A percentile compares a stretch with the other conserved stretches of the same genome.
These are phyloP conservation scores for Cyclocybe aegerita DNA, from an alignment of 768 basidiomycete genomes.

Conservation along the genomic window DNA sequence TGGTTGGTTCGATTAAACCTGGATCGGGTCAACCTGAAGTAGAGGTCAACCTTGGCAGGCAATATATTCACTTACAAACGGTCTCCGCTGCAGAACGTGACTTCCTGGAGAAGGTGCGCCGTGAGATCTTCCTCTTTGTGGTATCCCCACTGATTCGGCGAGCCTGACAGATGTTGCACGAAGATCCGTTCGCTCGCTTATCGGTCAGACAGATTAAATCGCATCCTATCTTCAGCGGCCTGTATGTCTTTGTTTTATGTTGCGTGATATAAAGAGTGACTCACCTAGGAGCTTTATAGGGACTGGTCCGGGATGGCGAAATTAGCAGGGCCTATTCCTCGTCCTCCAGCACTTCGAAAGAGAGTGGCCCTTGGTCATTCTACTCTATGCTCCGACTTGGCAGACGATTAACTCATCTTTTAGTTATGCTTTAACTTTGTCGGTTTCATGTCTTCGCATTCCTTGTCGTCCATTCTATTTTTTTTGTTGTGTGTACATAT, in stretches of 20 bases:
- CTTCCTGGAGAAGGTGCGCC: conserved; percentile 14
- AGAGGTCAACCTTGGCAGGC: conserved; percentile 10
- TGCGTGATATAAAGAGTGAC: neutral
- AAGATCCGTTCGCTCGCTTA: conserved; percentile 13
- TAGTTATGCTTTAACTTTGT: no score
- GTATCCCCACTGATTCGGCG: neutral
- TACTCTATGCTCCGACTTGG: no score
- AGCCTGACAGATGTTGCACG: conserved; percentile 11
- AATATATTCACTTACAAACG: conserved; percentile 16
- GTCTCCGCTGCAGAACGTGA: conserved; percentile 12
- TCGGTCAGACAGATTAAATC: conserved; percentile 15
- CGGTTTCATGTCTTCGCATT: no score
- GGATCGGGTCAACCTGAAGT: conserved; percentile 1
- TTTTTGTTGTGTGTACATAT: no score
- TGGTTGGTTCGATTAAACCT: neutral
- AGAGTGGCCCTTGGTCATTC: no score
- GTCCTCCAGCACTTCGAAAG: no score
- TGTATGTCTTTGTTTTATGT: conserved; percentile 5
- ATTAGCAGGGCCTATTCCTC: no score
- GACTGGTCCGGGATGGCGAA: no score
- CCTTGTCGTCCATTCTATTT: no score
- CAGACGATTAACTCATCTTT: no score
- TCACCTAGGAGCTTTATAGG: no score
- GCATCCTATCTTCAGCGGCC: conserved; percentile 13
- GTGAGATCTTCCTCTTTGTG: neutral